phyloP scores from a whole-genome alignment of 2,329 filamentous ascomycete genomes.

The Gaeumannomyces sp. region DNA sequence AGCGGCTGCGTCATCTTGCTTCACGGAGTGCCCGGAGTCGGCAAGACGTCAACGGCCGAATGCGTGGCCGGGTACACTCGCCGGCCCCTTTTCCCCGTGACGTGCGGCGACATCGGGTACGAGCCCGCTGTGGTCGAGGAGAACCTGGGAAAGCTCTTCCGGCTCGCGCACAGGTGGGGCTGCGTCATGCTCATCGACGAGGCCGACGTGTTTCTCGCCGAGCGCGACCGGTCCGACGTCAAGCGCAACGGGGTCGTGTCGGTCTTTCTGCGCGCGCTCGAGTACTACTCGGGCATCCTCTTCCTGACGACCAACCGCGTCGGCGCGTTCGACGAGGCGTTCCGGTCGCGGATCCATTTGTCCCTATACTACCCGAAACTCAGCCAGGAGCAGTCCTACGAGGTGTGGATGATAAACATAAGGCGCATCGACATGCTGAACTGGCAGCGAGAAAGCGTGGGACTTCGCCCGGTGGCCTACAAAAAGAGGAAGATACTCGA shows the following conservation, averaged over 20 bases:
- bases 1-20: no score
- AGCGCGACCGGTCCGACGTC: neutral
- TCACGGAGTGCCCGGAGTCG: slow-evolving; percentile 41
- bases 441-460: slow-evolving; percentile 5
- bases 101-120: slow-evolving; percentile 23
- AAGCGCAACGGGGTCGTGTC: slow-evolving; percentile 1
- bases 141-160: slow-evolving; percentile 22
- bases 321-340: slow-evolving; percentile 33
- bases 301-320: slow-evolving; percentile 44
- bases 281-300: slow-evolving; percentile 41
- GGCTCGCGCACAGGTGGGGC: slow-evolving; percentile 17
- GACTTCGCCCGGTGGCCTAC: neutral
- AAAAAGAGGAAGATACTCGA: slow-evolving; percentile 12
- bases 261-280: slow-evolving; percentile 39
- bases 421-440: slow-evolving; percentile 13
- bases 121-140: slow-evolving; percentile 21
- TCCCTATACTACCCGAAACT: slow-evolving; percentile 32
- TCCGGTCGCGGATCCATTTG: slow-evolving; percentile 43
- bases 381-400: slow-evolving; percentile 10
- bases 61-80: slow-evolving; percentile 23
- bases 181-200: slow-evolving; percentile 26
- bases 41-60: slow-evolving; percentile 40
- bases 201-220: slow-evolving; percentile 18
- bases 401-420: slow-evolving; percentile 18
- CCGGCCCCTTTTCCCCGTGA: slow-evolving; percentile 22